Evolutionary conservation across 2,329 filamentous ascomycete species (phyloP).

Genomic region (Pseudogymnoascus sp.): DNA sequence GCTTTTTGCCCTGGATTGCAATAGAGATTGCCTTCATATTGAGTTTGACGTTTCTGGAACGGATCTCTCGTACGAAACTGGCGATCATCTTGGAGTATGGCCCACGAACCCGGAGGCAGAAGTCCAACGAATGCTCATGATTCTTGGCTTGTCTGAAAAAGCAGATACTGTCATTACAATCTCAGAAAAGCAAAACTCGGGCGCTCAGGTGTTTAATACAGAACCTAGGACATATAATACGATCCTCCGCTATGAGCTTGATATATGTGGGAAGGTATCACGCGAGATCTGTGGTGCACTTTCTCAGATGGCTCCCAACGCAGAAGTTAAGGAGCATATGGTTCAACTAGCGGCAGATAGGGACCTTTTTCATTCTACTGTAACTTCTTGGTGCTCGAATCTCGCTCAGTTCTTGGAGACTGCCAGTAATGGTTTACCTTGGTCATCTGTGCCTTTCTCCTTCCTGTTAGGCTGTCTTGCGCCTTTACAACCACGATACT

Average conservation of each 20-base stretch:
- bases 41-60: constrained; percentile 30
- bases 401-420: not conserved
- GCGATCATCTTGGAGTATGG: constrained; percentile 34
- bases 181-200: not conserved
- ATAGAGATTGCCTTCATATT: constrained; percentile 31
- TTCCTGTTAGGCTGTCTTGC: not conserved
- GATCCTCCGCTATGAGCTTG: constrained; percentile 4
- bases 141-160: constrained; percentile 23
- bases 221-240: constrained; percentile 4
- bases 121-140: constrained; percentile 24
- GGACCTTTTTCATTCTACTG: not conserved
- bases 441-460: not conserved
- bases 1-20: constrained; percentile 18
- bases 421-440: not conserved
- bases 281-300: not conserved
- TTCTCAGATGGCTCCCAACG: not conserved
- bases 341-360: not conserved
- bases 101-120: constrained; percentile 33
- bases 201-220: not conserved
- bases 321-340: not conserved
- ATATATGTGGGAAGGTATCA: constrained; percentile 1
- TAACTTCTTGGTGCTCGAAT: not conserved
- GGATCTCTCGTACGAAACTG: constrained; percentile 30
- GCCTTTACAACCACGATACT: constrained; percentile 9
- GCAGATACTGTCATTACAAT: not conserved